Evolutionary conservation across 345 rosid species (phyloP), one percentile per base, ranked within the genome.

Genomic region (Linum tenue): DNA sequence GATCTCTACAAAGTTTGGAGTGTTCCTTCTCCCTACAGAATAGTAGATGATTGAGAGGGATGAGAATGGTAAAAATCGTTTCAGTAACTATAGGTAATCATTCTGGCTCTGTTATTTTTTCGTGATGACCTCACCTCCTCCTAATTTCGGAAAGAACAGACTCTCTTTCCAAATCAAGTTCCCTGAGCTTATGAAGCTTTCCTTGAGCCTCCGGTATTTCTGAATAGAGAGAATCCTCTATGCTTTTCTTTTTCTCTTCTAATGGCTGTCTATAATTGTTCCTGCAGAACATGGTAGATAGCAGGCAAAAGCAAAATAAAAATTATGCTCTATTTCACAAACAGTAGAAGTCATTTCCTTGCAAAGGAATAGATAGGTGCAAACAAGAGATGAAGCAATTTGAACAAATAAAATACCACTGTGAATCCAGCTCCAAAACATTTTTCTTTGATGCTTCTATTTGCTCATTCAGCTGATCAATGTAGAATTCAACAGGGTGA

Each of bases 11-110:
- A 66, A 86, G 92, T 60, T 80, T 79, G 31, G 63, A 72, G 57
- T 57, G 39, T 70, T 86, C 90, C 61, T 78, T 80, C 69, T 87
- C 91, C 89, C 96, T 92, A 63, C 15, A 71, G 41, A 68, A 65
- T 56, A 44, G 50, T 3, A 56, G 50, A 31, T 65, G 1, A 42
- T 50, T 36, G 31, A 22, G 31, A 22, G 31, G 31, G 31, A 22
- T 22, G 31, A 22, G 55, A 55, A 50, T 2, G 62, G 37, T 40
- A n/a, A 22, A 22, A 22, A 22, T 22, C 31, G 31, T 22, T 22
- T 22, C 31, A 22, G 31, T 22, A 22, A 22, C 31, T 22, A 22
- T 22, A 22, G 31, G 31, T 22, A 22, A 22, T 22, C 31, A 22
- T 22, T 22, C 31, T 22, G 31, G 31, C 31, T 22, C 31, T 22